These are phyloP conservation scores for Solanum sejunctum DNA, from an alignment of 257 asterid species.

Conservation along the genomic window DNA sequence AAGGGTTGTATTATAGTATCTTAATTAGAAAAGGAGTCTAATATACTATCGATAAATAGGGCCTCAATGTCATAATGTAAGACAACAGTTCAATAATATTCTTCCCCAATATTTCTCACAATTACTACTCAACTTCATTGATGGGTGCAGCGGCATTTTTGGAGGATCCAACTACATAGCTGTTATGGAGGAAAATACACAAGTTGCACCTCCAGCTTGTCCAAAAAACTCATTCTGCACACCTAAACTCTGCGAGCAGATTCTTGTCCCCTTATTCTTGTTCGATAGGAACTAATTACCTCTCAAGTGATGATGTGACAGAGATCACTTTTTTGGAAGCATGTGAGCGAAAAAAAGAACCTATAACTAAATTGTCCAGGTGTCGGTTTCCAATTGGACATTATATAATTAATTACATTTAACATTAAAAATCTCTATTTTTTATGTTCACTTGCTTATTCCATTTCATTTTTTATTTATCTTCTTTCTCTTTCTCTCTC, in stretches of 20 bases:
- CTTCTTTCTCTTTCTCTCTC: not conserved
- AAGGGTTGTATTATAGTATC: no score
- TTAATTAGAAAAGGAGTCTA: no score
- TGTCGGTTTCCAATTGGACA: not conserved
- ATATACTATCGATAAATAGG: no score
- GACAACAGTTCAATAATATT: no score
- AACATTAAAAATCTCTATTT: not conserved
- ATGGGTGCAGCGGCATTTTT: not conserved
- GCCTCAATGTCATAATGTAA: no score
- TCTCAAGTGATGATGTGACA: not conserved
- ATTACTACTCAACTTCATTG: not conserved
- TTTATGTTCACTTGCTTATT: not conserved
- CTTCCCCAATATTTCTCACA: no score
- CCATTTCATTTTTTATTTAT: not conserved
- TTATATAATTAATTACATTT: not conserved
- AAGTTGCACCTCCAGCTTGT: not conserved
- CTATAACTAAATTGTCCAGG: not conserved
- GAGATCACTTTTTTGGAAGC: not conserved
- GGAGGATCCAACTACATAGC: not conserved
- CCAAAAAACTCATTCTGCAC: not conserved
- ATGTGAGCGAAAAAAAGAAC: not conserved
- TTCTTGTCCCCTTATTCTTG: not conserved
- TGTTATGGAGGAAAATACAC: not conserved
- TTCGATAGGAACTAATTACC: not conserved
- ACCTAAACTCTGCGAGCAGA: not conserved